phyloP scores from a whole-genome alignment of 257 asterid species.

The Solanum raphanifolium region DNA sequence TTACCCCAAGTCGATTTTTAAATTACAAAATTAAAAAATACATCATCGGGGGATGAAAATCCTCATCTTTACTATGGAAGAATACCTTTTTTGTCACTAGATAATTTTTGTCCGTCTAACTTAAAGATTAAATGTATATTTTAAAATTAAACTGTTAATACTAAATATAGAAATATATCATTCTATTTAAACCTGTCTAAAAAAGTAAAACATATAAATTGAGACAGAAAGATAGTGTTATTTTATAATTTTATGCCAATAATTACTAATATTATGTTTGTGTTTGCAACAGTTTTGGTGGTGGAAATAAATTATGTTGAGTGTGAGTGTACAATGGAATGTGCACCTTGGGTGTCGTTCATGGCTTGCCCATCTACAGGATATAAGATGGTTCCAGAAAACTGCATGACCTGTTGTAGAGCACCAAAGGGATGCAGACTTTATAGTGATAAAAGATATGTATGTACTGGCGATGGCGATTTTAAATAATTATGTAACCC shows the following conservation, averaged over 20 bases:
- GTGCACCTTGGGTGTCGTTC: neutral
- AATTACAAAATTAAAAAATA: no score
- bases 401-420: neutral
- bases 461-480: neutral
- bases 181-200: neutral
- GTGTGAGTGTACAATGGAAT: neutral
- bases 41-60: no score
- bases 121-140: no score
- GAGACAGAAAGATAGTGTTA: neutral
- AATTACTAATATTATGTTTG: neutral
- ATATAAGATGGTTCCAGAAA: neutral
- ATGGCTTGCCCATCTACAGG: neutral
- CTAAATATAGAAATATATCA: no score
- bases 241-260: no score
- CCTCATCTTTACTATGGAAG: no score
- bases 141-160: no score
- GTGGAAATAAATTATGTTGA: neutral
- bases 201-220: no score
- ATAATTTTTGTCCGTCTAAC: no score
- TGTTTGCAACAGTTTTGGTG: neutral
- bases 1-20: no score
- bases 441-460: neutral
- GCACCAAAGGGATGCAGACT: neutral
- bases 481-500: no score
- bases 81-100: no score